These are phyloP conservation scores for Diaporthe sp. DNA, from an alignment of 2,329 filamentous ascomycete species.

Conservation along the genomic window DNA sequence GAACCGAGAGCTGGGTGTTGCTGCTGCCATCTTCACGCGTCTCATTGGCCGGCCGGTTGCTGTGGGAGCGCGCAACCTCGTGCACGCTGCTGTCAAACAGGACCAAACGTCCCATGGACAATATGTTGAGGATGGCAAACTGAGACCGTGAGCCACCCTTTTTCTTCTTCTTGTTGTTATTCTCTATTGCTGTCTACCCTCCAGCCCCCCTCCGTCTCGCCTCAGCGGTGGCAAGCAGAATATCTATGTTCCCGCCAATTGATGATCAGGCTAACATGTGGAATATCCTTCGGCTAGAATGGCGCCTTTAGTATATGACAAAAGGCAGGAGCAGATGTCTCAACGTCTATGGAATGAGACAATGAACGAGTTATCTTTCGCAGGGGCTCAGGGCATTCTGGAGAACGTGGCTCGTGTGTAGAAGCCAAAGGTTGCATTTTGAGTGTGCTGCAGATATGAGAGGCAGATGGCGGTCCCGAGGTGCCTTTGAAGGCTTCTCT, in stretches of 20 bases:
- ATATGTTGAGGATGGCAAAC: conserved; percentile 11
- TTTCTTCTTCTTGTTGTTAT: not conserved
- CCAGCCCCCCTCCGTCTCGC: too few relatives aligned
- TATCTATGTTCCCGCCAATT: not conserved
- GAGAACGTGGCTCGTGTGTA: not conserved
- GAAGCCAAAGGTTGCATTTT: not conserved
- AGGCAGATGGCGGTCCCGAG: too few relatives aligned
- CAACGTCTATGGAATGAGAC: conserved; percentile 12
- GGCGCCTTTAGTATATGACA: conserved; percentile 1
- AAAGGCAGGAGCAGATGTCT: not conserved
- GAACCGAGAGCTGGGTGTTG: too few relatives aligned
- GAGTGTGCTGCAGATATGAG: not conserved
- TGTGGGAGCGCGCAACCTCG: not conserved
- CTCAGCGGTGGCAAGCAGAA: not conserved
- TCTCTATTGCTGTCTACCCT: not conserved
- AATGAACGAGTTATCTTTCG: not conserved
- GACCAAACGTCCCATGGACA: not conserved
- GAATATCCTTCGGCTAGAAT: not conserved
- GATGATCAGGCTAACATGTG: not conserved
- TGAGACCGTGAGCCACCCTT: conserved; percentile 19
- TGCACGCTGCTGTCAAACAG: not conserved
- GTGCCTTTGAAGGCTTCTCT: too few relatives aligned
- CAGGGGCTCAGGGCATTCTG: not conserved
- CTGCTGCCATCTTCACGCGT: too few relatives aligned
- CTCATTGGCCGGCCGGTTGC: too few relatives aligned